Evolutionary conservation across 352 stramenopile species (phyloP), one percentile per base, ranked within the genome.

Genomic region (Phytophthora pluvialis): DNA sequence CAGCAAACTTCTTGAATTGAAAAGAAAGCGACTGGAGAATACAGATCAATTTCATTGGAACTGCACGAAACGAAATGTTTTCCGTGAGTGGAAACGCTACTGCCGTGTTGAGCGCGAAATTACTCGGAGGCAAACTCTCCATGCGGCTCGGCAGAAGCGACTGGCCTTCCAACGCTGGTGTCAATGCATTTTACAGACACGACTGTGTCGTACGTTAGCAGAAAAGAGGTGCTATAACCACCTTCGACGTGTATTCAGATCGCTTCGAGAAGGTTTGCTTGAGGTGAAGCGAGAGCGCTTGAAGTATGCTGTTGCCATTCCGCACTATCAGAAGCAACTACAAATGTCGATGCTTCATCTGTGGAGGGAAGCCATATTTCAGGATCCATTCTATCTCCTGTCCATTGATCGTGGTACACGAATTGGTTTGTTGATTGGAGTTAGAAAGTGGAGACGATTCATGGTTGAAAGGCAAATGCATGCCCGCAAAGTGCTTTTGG

Each of bases 371-470:
- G 26, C n/a, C 15, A 54, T 65, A 10, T 69, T 68, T 54, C 35
- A 55, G 3, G 51, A 62, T 46, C 45, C 50, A 8, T 35, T 25
- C 0, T 69, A 75, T 45, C 38, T 72, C 1, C 13, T 32, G 33
- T 65, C 51, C 4, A 58, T 65, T 33, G 40, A 60, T n/a, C 9
- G 43, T 51, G 29, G 38, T 4, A 40, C 11, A 3, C 62, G 25
- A 1, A 46, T 72, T 35, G 21, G 44, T 26, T 44, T 64, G 28
- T 64, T 29, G 4, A 48, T 5, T 40, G 62, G 67, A 9, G 10
- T 72, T n/a, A 33, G 62, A 56, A 72, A 44, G 26, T 75, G 67
- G 67, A 61, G 35, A 16, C 42, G 42, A 44, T 72, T 64, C 42
- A 42, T 55, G 4, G 16, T 9, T 12, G 16, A 35, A 21, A 61